A percentile compares a stretch with the other conserved stretches of the same genome.
These are phyloP conservation scores for Wallacemonas sp. DNA, from an alignment of 208 protist genomes.

Conservation along the genomic window DNA sequence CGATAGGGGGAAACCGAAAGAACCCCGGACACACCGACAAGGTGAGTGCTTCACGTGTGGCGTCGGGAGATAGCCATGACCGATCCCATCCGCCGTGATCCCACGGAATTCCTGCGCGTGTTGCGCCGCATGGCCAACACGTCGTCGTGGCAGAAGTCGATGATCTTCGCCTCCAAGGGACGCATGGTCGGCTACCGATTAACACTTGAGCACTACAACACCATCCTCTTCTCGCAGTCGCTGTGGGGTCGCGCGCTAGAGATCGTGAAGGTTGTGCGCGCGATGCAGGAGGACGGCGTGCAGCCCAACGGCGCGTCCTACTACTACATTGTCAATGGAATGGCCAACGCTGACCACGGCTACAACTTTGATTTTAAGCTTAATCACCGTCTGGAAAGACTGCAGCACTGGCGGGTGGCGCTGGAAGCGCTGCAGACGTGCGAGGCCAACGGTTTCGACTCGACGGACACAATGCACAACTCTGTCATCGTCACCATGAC, in stretches of 20 bases:
- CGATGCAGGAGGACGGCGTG: constrained; percentile 87
- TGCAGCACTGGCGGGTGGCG: constrained; percentile 91
- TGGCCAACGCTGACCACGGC: constrained; percentile 91
- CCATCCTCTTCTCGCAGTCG: constrained; percentile 86
- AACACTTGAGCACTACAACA: constrained; percentile 90
- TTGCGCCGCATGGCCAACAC: constrained; percentile 86
- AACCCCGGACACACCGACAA: too few relatives aligned
- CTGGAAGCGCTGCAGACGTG: constrained; percentile 81
- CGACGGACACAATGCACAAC: constrained; percentile 92
- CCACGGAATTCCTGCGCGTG: constrained; percentile 90
- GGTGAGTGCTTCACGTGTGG: neutral
- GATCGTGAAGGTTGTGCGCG: constrained; percentile 83
- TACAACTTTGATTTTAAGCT: constrained; percentile 92
- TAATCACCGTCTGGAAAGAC: constrained; percentile 79
- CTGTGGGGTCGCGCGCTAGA: constrained; percentile 89
- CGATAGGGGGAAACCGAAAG: too few relatives aligned
- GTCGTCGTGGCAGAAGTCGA: constrained; percentile 89
- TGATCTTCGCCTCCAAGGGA: constrained; percentile 88
- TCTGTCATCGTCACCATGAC: constrained; percentile 85
- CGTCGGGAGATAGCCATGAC: constrained; percentile 49
- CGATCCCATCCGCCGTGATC: constrained; percentile 86
- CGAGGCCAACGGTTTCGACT: constrained; percentile 88
- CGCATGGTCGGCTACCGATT: constrained; percentile 91
- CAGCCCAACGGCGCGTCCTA: constrained; percentile 88
- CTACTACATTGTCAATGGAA: constrained; percentile 92